Conservation (phyloP, 768 basidiomycete species). For the Lanmaoa rubissima region DNA sequence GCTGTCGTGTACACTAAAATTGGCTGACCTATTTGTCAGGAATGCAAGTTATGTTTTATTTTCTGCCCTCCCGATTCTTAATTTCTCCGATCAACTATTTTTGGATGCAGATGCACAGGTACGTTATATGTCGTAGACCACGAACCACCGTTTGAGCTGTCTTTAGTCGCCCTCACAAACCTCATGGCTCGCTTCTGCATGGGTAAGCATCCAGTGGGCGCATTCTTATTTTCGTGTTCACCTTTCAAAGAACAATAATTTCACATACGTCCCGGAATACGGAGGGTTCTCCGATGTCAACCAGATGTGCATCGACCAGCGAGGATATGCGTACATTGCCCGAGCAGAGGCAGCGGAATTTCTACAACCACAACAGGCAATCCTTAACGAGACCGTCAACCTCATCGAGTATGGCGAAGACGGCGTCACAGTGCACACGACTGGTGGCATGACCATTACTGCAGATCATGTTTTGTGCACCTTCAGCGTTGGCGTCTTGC, state of each 20-base stretch:
- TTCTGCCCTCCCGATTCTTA: background rate
- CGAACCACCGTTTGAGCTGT: slow-evolving; percentile 28
- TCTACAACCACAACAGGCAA: slow-evolving; percentile 43
- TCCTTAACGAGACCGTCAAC: slow-evolving; percentile 50
- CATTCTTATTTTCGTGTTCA: background rate
- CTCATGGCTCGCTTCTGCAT: slow-evolving; percentile 59
- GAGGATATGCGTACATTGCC: slow-evolving; percentile 59
- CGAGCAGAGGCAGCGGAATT: slow-evolving; percentile 57
- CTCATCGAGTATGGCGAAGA: slow-evolving; percentile 44
- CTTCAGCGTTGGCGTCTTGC: slow-evolving; percentile 67
- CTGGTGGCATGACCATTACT: slow-evolving; percentile 39
- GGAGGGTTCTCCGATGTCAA: slow-evolving; percentile 61
- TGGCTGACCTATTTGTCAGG: slow-evolving; percentile 16
- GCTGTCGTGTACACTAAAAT: background rate
- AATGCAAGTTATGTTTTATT: slow-evolving; percentile 22
- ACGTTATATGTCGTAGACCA: background rate
- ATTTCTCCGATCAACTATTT: background rate
- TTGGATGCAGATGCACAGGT: slow-evolving; percentile 28
- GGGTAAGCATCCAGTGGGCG: slow-evolving; percentile 38
- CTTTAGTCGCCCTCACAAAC: slow-evolving; percentile 58
- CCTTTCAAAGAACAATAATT: slow-evolving; percentile 54
- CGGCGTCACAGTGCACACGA: slow-evolving; percentile 50
- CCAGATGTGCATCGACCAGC: slow-evolving; percentile 54
- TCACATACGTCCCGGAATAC: slow-evolving; percentile 48
- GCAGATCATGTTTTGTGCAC: slow-evolving; percentile 63